Base-by-base conservation (phyloP, 1,284 basidiomycete species). In the Tilletiaria anomala region DNA sequence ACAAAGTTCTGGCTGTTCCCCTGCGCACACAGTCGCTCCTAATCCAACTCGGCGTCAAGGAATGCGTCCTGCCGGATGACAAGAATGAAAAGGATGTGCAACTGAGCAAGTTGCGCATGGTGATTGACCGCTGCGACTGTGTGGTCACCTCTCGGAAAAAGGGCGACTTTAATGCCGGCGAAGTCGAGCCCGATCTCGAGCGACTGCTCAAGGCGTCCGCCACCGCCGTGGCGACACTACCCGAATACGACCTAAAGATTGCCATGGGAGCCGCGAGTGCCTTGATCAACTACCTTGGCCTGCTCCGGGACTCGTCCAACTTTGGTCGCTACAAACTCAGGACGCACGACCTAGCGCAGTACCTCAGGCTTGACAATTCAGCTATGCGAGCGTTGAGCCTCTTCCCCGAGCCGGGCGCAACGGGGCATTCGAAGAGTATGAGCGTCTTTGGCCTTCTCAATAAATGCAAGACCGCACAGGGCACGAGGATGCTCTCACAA, bases 1-100 rank as follows among this genome's bases (percentile, higher is more conserved):
- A 18, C 38, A 11, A 49, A 29, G 14, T 35, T 6, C 6, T 31
- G 18, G 14, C 6, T 5, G 2, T 22, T 11, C 26, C 23, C 18
- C 18, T 6, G 10, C 23, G 8, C 6, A 37, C 29, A 21, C 33
- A 93, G 84, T 89, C 86, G 3, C 75, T 97, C 12, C 72, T 96
- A 36, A 96, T 97, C 48, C 93, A 97, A 68, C 76, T 97, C 1
- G 89, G 86, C 2, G 86, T 89, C 34, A 97, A 97, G 67, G 93
- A 99, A 69, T 88, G 85, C 22, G 51, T 78, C 26, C 46, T 78
- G 5, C 70, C 74, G n/a, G 68, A 67, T 2, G 72, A 75, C 50
- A 73, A 74, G 38, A 73, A 73, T 49, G 52, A 60, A 29, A 65
- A 65, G 23, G 87, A 96, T 63, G 73, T 87, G 45, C 89, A 97